Evolutionary conservation across 2,329 filamentous ascomycete species (phyloP).

Genomic region (Scedosporium aurantiacum): DNA sequence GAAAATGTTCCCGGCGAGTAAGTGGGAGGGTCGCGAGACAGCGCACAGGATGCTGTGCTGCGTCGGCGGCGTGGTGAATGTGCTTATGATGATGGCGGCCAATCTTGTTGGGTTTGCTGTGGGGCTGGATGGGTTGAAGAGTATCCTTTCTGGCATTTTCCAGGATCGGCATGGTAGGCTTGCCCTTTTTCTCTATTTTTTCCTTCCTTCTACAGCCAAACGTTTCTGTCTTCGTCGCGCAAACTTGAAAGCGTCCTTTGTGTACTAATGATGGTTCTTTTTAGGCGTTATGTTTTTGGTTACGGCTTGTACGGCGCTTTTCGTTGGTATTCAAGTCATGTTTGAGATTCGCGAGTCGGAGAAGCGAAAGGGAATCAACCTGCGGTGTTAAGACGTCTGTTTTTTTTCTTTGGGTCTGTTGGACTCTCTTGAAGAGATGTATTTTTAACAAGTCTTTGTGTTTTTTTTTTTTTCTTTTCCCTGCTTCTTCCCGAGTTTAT

Average conservation of each 20-base stretch:
- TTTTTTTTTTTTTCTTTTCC: not conserved
- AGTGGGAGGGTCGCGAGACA: conserved; percentile 59
- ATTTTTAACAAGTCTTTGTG: not conserved
- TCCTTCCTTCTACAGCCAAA: conserved; percentile 12
- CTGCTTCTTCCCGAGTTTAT: too few species aligned
- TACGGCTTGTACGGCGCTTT: conserved; percentile 61
- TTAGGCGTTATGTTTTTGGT: conserved; percentile 62
- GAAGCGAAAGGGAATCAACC: conserved; percentile 64
- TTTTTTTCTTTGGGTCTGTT: not conserved
- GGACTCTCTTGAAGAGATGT: not conserved
- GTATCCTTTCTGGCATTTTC: conserved; percentile 63
- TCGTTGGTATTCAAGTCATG: conserved; percentile 86
- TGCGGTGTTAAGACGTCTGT: conserved; percentile 57
- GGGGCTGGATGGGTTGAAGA: conserved; percentile 76
- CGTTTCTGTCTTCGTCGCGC: not conserved
- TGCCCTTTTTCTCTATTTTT: not conserved
- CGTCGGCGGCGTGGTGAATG: conserved; percentile 68
- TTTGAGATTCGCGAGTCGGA: conserved; percentile 88
- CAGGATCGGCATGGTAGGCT: conserved; percentile 59
- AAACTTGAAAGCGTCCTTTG: conserved; percentile 13
- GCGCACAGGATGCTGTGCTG: conserved; percentile 72
- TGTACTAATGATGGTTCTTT: not conserved
- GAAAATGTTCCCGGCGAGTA: conserved; percentile 59
- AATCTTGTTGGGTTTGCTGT: conserved; percentile 94
- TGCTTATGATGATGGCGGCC: conserved; percentile 90